Conservation (phyloP, 73 alveolate genomes). For the Tetrahymena elliotti region DNA sequence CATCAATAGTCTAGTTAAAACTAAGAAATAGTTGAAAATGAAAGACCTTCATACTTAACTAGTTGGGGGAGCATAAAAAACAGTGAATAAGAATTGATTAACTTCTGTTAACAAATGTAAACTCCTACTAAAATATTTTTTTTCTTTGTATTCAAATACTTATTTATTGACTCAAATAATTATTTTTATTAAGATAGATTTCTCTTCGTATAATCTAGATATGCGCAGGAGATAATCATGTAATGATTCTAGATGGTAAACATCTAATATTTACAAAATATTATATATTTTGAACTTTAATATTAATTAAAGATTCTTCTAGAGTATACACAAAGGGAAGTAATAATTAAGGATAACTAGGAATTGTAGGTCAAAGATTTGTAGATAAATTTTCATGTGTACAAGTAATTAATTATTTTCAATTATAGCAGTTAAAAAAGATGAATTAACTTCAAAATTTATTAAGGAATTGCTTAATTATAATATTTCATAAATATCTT, state of each 20-base stretch:
- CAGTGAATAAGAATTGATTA: background rate
- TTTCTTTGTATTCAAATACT: too few relatives aligned
- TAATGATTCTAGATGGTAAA: background rate
- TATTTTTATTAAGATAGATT: background rate
- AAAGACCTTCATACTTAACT: background rate
- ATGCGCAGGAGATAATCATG: background rate
- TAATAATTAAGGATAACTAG: background rate
- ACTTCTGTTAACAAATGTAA: background rate
- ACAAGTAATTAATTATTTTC: background rate
- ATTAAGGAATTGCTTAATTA: background rate
- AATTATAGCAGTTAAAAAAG: background rate
- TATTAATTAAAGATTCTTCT: background rate
- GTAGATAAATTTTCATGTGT: background rate
- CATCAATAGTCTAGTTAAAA: background rate
- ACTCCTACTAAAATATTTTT: background rate
- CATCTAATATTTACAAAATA: background rate
- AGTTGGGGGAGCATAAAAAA: background rate
- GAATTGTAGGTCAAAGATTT: background rate
- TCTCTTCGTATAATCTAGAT: background rate
- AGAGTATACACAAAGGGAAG: background rate
- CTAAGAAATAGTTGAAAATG: background rate
- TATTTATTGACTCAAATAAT: too few relatives aligned
- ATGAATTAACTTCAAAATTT: too few relatives aligned
- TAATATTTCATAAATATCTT: constrained; percentile 2
- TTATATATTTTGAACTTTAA: background rate